phyloP scores from a whole-genome alignment of 192 early-diverging fungal genomes.

The Mortierella claussenii region DNA sequence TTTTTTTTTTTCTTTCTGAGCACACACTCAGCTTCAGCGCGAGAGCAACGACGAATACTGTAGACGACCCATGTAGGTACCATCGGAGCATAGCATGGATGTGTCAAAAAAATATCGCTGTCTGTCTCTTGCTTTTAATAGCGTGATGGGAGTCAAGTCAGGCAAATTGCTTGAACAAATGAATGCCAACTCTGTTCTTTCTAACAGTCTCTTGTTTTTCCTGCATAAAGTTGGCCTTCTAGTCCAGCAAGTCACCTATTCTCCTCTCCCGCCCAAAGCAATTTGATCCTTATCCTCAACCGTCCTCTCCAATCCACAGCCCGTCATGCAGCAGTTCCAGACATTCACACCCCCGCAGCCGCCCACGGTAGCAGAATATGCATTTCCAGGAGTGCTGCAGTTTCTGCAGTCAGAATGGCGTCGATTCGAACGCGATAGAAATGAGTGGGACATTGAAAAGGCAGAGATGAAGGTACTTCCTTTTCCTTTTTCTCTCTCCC shows the following conservation, averaged over 20 bases:
- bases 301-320: neutral
- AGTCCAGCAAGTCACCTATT: no score
- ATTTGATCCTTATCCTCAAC: no score
- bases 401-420: conserved; percentile 88
- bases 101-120: no score
- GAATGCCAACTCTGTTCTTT: neutral
- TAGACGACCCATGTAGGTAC: no score
- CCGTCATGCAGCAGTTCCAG: conserved; percentile 35
- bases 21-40: no score
- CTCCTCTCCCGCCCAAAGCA: neutral
- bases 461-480: conserved; percentile 76
- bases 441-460: conserved; percentile 88
- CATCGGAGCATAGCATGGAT: no score
- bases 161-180: no score
- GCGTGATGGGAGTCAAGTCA: no score
- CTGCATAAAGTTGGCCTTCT: neutral
- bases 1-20: no score
- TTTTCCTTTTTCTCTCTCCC: conserved; percentile 11
- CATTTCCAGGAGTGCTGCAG: conserved; percentile 80
- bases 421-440: conserved; percentile 82
- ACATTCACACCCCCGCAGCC: conserved; percentile 26
- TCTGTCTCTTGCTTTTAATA: no score
- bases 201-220: neutral
- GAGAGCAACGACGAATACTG: no score
- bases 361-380: conserved; percentile 59